Evolutionary conservation across 208 protist species (phyloP).

Genomic region (Leishmania braziliensis): DNA sequence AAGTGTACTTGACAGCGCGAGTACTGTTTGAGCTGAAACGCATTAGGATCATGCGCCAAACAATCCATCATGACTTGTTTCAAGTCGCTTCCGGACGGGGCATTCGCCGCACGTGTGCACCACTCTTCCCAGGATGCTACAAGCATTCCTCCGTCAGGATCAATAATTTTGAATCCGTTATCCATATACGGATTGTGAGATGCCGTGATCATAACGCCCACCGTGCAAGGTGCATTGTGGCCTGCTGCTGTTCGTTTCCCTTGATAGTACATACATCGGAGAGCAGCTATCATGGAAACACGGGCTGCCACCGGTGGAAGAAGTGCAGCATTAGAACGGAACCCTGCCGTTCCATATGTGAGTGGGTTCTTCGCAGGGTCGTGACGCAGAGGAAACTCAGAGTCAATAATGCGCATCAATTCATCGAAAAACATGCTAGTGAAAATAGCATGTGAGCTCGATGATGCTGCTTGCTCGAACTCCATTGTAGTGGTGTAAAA

Average conservation of each 20-base stretch:
- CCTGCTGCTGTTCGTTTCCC: slow-evolving; percentile 8
- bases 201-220: slow-evolving; percentile 87
- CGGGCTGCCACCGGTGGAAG: slow-evolving; percentile 68
- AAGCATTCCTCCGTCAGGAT: slow-evolving; percentile 82
- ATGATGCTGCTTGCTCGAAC: not conserved
- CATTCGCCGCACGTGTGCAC: slow-evolving; percentile 68
- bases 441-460: slow-evolving; percentile 1
- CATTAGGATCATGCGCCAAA: not conserved
- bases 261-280: slow-evolving; percentile 46
- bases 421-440: slow-evolving; percentile 15
- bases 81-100: slow-evolving; percentile 50
- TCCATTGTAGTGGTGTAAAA: not conserved
- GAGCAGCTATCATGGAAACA: slow-evolving; percentile 55
- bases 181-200: slow-evolving; percentile 86
- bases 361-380: slow-evolving; percentile 30
- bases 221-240: not conserved
- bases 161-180: slow-evolving; percentile 92
- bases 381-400: slow-evolving; percentile 48
- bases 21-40: not conserved
- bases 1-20: slow-evolving; percentile 30
- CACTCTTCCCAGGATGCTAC: slow-evolving; percentile 58
- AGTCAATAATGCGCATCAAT: slow-evolving; percentile 33
- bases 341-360: slow-evolving; percentile 83
- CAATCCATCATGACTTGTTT: slow-evolving; percentile 44
- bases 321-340: slow-evolving; percentile 49